Conservation (phyloP, 2,329 filamentous ascomycete species). For the Scedosporium apiospermum region DNA sequence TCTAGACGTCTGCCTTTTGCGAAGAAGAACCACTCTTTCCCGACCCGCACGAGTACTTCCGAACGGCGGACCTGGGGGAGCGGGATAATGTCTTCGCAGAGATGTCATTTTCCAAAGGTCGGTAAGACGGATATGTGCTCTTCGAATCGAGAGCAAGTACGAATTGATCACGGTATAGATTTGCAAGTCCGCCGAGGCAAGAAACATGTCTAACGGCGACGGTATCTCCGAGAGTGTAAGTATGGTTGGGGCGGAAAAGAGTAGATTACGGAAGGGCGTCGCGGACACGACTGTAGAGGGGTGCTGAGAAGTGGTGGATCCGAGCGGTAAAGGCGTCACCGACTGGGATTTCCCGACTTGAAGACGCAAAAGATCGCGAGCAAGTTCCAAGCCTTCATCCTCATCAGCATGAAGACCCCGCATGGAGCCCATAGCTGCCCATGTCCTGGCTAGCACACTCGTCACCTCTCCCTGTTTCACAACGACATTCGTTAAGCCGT, state of each 20-base stretch:
- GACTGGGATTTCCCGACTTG: conserved; percentile 44
- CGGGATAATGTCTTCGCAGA: conserved; percentile 66
- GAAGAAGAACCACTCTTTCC: conserved; percentile 49
- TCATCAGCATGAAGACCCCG: conserved; percentile 63
- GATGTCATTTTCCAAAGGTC: conserved; percentile 79
- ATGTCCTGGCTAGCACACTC: conserved; percentile 66
- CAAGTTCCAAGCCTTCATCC: conserved; percentile 74
- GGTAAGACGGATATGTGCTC: conserved; percentile 75
- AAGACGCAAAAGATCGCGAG: conserved; percentile 65
- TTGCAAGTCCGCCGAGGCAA: conserved; percentile 65
- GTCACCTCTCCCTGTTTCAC: conserved; percentile 84
- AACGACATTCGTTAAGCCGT: conserved; percentile 38
- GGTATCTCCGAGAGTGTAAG: conserved; percentile 63
- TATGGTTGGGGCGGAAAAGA: conserved; percentile 67
- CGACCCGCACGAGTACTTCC: conserved; percentile 53
- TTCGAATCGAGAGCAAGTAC: conserved; percentile 76
- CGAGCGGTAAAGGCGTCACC: conserved; percentile 26
- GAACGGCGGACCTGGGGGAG: conserved; percentile 55
- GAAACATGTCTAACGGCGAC: conserved; percentile 78
- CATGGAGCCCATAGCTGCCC: conserved; percentile 69
- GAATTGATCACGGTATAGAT: conserved; percentile 79
- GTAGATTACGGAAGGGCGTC: conserved; percentile 65
- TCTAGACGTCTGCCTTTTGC: conserved; percentile 54
- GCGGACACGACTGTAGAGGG: conserved; percentile 26
- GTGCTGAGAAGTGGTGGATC: conserved; percentile 19